A percentile compares a stretch with the other conserved stretches of the same genome.
Conservation (phyloP, 352 stramenopile species). For the Phytophthora ramorum region DNA sequence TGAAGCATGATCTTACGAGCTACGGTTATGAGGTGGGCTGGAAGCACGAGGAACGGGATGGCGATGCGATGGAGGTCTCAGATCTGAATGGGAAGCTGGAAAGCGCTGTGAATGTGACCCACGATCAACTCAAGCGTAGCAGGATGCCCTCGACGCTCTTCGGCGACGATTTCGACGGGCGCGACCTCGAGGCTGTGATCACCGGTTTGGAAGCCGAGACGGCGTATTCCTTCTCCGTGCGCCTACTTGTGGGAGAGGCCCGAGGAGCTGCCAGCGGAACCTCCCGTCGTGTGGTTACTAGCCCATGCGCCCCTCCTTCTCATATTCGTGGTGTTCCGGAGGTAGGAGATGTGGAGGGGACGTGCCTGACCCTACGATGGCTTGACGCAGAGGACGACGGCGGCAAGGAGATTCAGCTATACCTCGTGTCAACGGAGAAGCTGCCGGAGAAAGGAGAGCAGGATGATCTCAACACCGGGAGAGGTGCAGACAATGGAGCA, state of each 20-base stretch:
- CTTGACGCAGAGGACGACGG: constrained; percentile 63
- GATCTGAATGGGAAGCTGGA: constrained; percentile 5
- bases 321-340: constrained; percentile 51
- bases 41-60: constrained; percentile 37
- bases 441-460: constrained; percentile 26
- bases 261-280: constrained; percentile 58
- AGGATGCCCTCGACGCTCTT: constrained; percentile 71
- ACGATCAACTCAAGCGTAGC: constrained; percentile 60
- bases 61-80: background rate
- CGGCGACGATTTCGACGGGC: constrained; percentile 81
- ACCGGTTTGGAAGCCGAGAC: constrained; percentile 58
- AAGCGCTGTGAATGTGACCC: constrained; percentile 60
- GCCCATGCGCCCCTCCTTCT: constrained; percentile 45
- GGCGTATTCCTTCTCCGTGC: constrained; percentile 75
- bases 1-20: constrained; percentile 61
- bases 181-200: constrained; percentile 70
- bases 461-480: constrained; percentile 24
- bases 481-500: constrained; percentile 27
- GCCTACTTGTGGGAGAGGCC: constrained; percentile 67
- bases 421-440: constrained; percentile 39
- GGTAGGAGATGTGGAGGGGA: constrained; percentile 21
- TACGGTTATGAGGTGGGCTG: constrained; percentile 79
- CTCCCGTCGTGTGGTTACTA: constrained; percentile 55
- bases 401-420: constrained; percentile 53
- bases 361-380: constrained; percentile 64